Evolutionary conservation across 257 asterid genomes (phyloP), one percentile per base, ranked within the genome.

Genomic region (Nicotiana sylvestris): DNA sequence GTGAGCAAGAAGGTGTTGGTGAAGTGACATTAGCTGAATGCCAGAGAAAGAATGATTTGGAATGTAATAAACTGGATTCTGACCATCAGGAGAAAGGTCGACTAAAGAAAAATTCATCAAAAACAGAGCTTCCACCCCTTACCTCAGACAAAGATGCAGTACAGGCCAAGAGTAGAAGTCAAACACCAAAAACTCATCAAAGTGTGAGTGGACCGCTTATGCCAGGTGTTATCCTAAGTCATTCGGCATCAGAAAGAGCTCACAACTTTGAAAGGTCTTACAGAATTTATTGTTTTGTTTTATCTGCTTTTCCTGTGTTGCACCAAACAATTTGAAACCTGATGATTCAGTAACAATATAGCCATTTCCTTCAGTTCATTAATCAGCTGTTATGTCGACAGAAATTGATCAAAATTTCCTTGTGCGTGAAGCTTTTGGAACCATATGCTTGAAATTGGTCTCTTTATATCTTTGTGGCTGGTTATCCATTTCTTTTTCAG

Each of bases 141-240:
- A 10, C 87, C 82, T 87, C 86, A 39, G 97, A 93, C 83, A 92
- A 91, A 88, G 97, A 93, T 81, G 83, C 78, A 62, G 82, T 84
- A 74, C 88, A 76, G 51, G 82, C 90, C 84, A 96, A 90, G 86
- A 80, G 86, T 81, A 88, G 83, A 85, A 87, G 66, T 86, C 97
- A 91, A 89, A 79, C 88, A 39, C 86, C 83, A 76, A 91, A 87
- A 86, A 80, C 88, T 86, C 93, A 95, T 81, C 94, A 89, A 93
- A 90, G 92, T 85, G 96, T 87, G 85, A 93, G 98, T 86, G 99
- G 98, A 83, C 98, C 98, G 12, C 95, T 96, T 87, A 88, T 82
- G 91, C 93, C 97, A 65, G 97, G 93, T 68, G 56, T 67, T 64
- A 92, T 91, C 85, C 88, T 88, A 85, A 84, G 92, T 89, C 90